Percentiles rank a stretch among this genome's conserved stretches.
These are phyloP conservation scores for Zea luxurians DNA, from an alignment of 176 grass and related monocot genomes.

Conservation along the genomic window DNA sequence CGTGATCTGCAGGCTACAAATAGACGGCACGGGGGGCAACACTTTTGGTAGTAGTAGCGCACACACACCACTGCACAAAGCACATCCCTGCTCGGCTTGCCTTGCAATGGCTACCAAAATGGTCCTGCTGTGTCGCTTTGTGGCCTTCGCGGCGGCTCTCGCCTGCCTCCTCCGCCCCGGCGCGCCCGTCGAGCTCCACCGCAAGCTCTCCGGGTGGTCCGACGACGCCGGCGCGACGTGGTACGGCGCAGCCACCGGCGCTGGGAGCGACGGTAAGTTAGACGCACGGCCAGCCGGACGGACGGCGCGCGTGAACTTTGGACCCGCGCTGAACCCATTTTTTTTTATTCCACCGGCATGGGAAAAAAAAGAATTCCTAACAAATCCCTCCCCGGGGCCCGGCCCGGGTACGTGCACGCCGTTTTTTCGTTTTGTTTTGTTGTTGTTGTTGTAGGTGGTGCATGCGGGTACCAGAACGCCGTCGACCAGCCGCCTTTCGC, in stretches of 20 bases:
- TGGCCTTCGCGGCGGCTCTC: slow-evolving; percentile 24
- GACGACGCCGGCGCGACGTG: slow-evolving; percentile 63
- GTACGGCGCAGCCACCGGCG: slow-evolving; percentile 58
- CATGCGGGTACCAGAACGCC: slow-evolving; percentile 68
- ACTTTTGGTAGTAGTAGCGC: background rate
- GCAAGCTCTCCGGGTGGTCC: slow-evolving; percentile 61
- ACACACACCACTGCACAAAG: background rate
- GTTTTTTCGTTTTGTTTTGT: too few species aligned
- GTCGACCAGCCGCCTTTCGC: slow-evolving; percentile 62
- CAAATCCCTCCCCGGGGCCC: background rate
- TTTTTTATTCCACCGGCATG: too few species aligned
- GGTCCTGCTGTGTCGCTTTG: background rate
- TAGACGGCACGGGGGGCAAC: background rate
- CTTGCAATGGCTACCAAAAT: slow-evolving; percentile 33
- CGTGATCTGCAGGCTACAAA: slow-evolving; percentile 42
- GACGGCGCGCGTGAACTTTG: too few species aligned
- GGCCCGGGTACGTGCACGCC: too few species aligned
- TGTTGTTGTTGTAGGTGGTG: slow-evolving; percentile 44
- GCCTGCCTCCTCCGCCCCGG: slow-evolving; percentile 19
- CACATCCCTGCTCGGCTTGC: background rate
- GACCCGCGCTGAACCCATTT: too few species aligned
- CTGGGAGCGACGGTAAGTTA: slow-evolving; percentile 64
- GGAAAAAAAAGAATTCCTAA: background rate
- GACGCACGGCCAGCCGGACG: too few species aligned
- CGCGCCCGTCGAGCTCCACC: slow-evolving; percentile 48